These are phyloP conservation scores for Mangifera indica DNA, from an alignment of 345 rosid genomes.

Conservation along the genomic window DNA sequence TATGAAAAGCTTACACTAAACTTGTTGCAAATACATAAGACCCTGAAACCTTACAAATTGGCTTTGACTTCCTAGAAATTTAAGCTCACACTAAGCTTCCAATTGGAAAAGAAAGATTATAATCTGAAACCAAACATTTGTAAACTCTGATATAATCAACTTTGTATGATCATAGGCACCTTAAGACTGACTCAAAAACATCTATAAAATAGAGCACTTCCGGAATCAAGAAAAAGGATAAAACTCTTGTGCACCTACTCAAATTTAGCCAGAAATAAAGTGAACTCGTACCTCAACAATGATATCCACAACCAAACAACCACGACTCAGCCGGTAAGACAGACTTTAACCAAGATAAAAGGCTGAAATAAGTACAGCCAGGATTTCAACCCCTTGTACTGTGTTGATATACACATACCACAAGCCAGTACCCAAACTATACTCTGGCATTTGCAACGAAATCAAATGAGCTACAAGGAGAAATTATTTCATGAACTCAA, in stretches of 20 bases:
- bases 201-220: too few relatives aligned
- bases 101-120: neutral
- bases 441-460: neutral
- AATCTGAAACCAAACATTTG: neutral
- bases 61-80: too few relatives aligned
- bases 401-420: neutral
- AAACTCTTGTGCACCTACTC: neutral
- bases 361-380: neutral
- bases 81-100: too few relatives aligned
- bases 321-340: neutral
- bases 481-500: neutral
- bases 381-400: neutral
- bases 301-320: neutral
- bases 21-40: too few relatives aligned
- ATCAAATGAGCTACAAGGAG: conserved; percentile 1
- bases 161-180: too few relatives aligned
- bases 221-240: too few relatives aligned
- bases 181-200: too few relatives aligned
- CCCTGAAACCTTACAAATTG: too few relatives aligned
- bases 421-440: neutral
- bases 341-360: neutral
- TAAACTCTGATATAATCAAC: too few relatives aligned
- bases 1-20: too few relatives aligned
- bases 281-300: neutral
- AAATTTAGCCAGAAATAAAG: neutral